Base-by-base conservation (phyloP, 352 stramenopile species). In the Globisporangium iwayamae region DNA sequence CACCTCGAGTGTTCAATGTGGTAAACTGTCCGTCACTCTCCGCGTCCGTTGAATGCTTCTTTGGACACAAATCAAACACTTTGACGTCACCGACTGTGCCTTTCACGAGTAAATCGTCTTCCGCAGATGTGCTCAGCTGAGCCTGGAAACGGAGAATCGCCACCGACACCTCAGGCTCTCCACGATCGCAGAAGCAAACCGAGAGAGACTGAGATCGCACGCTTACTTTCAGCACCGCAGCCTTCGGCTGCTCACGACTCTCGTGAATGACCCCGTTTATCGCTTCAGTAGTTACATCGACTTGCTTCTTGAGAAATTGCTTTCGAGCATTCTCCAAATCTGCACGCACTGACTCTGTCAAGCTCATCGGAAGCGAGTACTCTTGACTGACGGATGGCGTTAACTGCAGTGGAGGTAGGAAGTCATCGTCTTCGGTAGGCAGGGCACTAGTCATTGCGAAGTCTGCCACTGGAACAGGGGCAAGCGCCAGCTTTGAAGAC, bases 281-380 rank as follows among this genome's bases (percentile, higher is more conserved):
- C 52, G 48, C 46, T 11, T 28, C 32, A 11, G 38, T 47, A n/a
- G 59, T 41, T 11, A 47, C 28, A 28, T 59, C 43, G 3, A 30
- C 25, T 13, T 76, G 58, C 53, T 75, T 72, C 28, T 79, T 66
- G 57, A 90, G 68, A 20, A 94, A 65, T 25, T 76, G 70, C 36
- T 89, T 85, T 25, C 85, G 77, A n/a, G 87, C 87, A 53, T 73
- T 71, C 62, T 96, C 85, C 25, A 96, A 68, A 73, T 96, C 87
- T 25, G 81, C 84, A 9, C 78, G 70, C 41, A 96, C 84, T 34
- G 85, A 96, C 20, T 94, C 87, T 3, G 83, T 92, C 13, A 96
- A 72, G 50, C 74, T 87, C 56, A 90, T 74, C 13, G 80, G 72
- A n/a, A 91, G 72, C 16, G 70, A 78, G 62, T 90, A 94, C 56